Evolutionary conservation across 495 filamentous ascomycete species (phyloP), one percentile per base, ranked within the genome.

Genomic region (Emericellopsis terricola): DNA sequence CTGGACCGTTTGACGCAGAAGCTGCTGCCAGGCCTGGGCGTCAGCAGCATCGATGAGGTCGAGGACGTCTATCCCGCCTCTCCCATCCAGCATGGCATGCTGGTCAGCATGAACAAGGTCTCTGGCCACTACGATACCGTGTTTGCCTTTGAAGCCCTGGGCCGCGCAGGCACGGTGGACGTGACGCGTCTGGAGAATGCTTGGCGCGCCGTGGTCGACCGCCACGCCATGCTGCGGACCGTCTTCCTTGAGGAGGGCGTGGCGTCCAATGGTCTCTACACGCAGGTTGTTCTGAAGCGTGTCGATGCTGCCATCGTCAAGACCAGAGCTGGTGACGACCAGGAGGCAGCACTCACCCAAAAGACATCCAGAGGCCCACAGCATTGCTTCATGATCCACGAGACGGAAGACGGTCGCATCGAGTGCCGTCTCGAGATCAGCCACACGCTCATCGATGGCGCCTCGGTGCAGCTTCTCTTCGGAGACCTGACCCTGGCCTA

Each of bases 1-100:
- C 6, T 26, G 6, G 23, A 26, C 23, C 6, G 11, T 6, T 26
- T 26, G n/a, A n/a, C 11, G 6, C 6, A 6, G 23, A 26, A 6
- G 11, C 23, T 26, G 11, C 23, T 26, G 6, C 0, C 23, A 26
- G 23, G 6, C 23, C 6, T 6, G 11, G 6, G 6, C 6, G 23
- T 6, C 6, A 6, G 23, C 23, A 26, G 23, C 23, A 6, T 26
- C n/a, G 23, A 11, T 26, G 23, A 26, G 6, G 11, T 26, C 6
- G 23, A 26, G 11, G 51, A 58, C 4, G 48, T 62, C 18, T 81
- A 78, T 38, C 74, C 73, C 5, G 75, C 68, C 36, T 73, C 76
- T 8, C 65, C 66, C 3, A 71, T 77, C 45, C 78, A 83, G 41
- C 65, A 78, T 41, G 74, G 66, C 26, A 68, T 81, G 15, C 43